phyloP scores from a whole-genome alignment of 371 early-diverging fungal genomes.

The Apophysomyces variabilis region DNA sequence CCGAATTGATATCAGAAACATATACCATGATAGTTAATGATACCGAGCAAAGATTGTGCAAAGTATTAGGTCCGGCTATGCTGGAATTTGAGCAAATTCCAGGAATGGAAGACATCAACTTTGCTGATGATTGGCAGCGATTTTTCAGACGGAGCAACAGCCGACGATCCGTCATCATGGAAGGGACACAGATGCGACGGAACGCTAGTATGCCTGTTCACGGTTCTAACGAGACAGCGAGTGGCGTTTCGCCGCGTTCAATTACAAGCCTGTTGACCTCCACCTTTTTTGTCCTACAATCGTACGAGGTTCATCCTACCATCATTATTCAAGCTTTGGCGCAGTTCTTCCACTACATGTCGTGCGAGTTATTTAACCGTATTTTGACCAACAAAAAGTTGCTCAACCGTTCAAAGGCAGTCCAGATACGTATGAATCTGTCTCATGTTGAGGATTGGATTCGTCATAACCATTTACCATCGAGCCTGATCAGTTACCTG shows the following conservation, averaged over 20 bases:
- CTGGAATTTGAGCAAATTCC: constrained; percentile 74
- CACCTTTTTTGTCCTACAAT: constrained; percentile 57
- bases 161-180: constrained; percentile 32
- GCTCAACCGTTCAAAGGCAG: constrained; percentile 77
- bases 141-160: constrained; percentile 45
- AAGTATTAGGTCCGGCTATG: constrained; percentile 66
- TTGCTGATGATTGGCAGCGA: constrained; percentile 64
- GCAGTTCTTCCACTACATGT: constrained; percentile 76
- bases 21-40: constrained; percentile 65
- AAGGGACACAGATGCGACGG: constrained; percentile 27
- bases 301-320: constrained; percentile 66
- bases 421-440: constrained; percentile 83
- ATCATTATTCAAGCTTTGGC: constrained; percentile 70
- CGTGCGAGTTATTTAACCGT: constrained; percentile 80
- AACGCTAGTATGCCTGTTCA: constrained; percentile 17
- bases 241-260: constrained; percentile 55
- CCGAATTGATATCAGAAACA: constrained; percentile 74
- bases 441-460: constrained; percentile 85
- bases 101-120: constrained; percentile 68
- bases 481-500: constrained; percentile 46
- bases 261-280: constrained; percentile 67
- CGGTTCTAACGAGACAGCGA: neutral
- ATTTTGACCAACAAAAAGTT: constrained; percentile 75
- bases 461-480: constrained; percentile 57
- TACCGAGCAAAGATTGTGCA: constrained; percentile 59